Evolutionary conservation across 192 early-diverging fungal genomes (phyloP).

Genomic region (Phycomyces nitens): DNA sequence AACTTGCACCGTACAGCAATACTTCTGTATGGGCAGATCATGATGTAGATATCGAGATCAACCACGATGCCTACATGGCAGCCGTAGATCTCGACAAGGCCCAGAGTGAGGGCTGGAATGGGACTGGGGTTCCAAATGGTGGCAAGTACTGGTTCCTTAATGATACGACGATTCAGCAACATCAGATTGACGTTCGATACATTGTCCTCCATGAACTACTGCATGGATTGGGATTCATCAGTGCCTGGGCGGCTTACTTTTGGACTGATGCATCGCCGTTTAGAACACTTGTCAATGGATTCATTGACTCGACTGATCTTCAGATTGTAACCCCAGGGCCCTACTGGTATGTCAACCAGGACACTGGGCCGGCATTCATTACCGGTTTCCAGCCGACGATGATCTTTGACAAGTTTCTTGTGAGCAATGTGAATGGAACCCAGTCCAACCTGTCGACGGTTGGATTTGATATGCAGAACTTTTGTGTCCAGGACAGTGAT

Average conservation of each 20-base stretch:
- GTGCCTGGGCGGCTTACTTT: slow-evolving; percentile 33
- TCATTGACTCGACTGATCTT: slow-evolving; percentile 16
- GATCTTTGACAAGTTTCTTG: slow-evolving; percentile 37
- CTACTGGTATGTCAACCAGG: slow-evolving; percentile 19
- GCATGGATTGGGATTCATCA: slow-evolving; percentile 32
- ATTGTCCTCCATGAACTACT: slow-evolving; percentile 28
- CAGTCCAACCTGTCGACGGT: slow-evolving; percentile 6
- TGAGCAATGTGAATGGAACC: neutral
- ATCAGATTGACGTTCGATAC: slow-evolving; percentile 33
- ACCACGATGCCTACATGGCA: slow-evolving; percentile 33
- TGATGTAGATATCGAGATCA: slow-evolving; percentile 32
- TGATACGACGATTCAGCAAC: slow-evolving; percentile 8
- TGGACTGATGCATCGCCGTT: slow-evolving; percentile 18
- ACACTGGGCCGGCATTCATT: slow-evolving; percentile 25
- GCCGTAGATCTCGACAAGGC: slow-evolving; percentile 12
- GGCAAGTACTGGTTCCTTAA: slow-evolving; percentile 32
- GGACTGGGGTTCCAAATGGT: slow-evolving; percentile 18
- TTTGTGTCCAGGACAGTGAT: slow-evolving; percentile 27
- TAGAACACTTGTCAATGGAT: slow-evolving; percentile 12
- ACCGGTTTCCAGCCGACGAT: slow-evolving; percentile 36
- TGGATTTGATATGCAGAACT: slow-evolving; percentile 29
- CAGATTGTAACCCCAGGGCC: slow-evolving; percentile 19
- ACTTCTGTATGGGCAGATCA: slow-evolving; percentile 21
- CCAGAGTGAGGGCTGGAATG: slow-evolving; percentile 26
- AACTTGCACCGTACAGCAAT: slow-evolving; percentile 24